phyloP scores from a whole-genome alignment of 352 stramenopile species.

The Phytophthora citrophthora region DNA sequence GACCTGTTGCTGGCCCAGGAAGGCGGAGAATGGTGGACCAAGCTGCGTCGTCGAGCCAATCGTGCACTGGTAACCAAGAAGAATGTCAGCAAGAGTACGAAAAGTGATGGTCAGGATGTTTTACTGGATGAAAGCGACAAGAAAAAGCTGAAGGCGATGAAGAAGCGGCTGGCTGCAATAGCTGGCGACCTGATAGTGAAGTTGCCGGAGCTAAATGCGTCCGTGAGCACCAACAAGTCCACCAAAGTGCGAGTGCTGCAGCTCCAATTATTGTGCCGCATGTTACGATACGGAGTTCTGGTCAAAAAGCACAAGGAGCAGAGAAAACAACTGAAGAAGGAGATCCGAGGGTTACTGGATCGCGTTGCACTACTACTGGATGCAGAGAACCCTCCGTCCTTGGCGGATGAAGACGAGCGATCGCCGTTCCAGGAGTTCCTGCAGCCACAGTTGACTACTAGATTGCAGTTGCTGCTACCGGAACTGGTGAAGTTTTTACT shows the following conservation, averaged over 20 bases:
- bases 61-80: not conserved
- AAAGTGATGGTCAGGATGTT: too few species aligned
- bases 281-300: slow-evolving; percentile 45
- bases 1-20: slow-evolving; percentile 33
- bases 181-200: slow-evolving; percentile 29
- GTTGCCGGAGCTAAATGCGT: slow-evolving; percentile 38
- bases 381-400: slow-evolving; percentile 65
- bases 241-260: slow-evolving; percentile 65
- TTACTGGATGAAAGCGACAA: slow-evolving; percentile 11
- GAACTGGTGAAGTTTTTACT: slow-evolving; percentile 58
- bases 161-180: slow-evolving; percentile 29
- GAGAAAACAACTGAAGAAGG: slow-evolving; percentile 56
- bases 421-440: slow-evolving; percentile 82
- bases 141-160: slow-evolving; percentile 19
- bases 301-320: slow-evolving; percentile 36
- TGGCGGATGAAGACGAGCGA: slow-evolving; percentile 67
- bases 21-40: slow-evolving; percentile 38
- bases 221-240: slow-evolving; percentile 27
- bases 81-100: slow-evolving; percentile 8
- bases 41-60: slow-evolving; percentile 6
- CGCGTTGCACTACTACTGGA: slow-evolving; percentile 78
- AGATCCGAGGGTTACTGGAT: slow-evolving; percentile 75
- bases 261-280: slow-evolving; percentile 66
- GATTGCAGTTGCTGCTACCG: slow-evolving; percentile 50
- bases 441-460: slow-evolving; percentile 49